phyloP scores from a whole-genome alignment of 805 yeast genomes.

The Tetrapisispora taiwanensis region DNA sequence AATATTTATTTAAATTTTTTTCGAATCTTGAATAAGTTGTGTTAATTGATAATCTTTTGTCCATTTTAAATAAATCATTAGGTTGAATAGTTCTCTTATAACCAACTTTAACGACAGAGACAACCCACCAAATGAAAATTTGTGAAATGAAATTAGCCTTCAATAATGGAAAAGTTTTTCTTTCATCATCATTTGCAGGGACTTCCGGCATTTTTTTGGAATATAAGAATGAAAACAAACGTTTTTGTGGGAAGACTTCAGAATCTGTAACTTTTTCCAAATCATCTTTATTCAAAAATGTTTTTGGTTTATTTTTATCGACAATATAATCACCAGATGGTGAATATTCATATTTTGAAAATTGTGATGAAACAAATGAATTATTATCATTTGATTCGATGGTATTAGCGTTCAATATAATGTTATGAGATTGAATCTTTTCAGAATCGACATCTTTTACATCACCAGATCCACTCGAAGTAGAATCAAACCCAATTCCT shows the following conservation, averaged over 20 bases:
- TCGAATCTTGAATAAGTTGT: constrained; percentile 32
- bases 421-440: background rate
- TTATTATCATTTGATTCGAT: background rate
- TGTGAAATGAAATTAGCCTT: constrained; percentile 34
- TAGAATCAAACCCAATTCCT: background rate
- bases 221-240: constrained; percentile 43
- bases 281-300: constrained; percentile 26
- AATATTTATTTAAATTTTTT: constrained; percentile 24
- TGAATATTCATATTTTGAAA: background rate
- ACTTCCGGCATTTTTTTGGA: constrained; percentile 41
- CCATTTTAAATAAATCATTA: constrained; percentile 45
- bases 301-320: constrained; percentile 22
- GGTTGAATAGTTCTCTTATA: constrained; percentile 63
- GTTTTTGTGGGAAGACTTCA: constrained; percentile 32
- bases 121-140: constrained; percentile 57
- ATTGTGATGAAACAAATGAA: background rate
- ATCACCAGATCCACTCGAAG: background rate
- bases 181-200: constrained; percentile 39
- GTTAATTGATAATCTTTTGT: constrained; percentile 35
- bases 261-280: constrained; percentile 30
- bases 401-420: background rate
- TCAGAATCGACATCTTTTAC: background rate
- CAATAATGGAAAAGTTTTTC: constrained; percentile 41
- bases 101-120: constrained; percentile 54
- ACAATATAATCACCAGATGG: constrained; percentile 21